A percentile compares a stretch with the other conserved stretches of the same genome.
Evolutionary conservation across 2,329 filamentous ascomycete genomes (phyloP).

Genomic region (Eurotiales sp.): DNA sequence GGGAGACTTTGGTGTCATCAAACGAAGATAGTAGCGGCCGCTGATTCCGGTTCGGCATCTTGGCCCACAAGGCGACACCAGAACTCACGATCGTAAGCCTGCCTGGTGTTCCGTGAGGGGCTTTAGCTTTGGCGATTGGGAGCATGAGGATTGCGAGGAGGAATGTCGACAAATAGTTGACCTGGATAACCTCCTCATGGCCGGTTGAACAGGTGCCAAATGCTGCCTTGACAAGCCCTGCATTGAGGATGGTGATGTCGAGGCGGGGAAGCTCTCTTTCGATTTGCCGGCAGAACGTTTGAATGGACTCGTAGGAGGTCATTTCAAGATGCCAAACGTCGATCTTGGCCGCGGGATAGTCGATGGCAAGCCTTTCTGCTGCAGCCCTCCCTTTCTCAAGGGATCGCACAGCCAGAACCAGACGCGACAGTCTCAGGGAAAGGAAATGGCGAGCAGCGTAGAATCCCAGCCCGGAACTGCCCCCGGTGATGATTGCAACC

Average conservation of each 20-base stretch:
- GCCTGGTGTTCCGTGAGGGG: slow-evolving; percentile 10
- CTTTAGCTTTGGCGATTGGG: slow-evolving; percentile 17
- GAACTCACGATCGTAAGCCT: slow-evolving; percentile 21
- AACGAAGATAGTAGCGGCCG: slow-evolving; percentile 26
- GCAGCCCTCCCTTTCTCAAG: slow-evolving; percentile 41
- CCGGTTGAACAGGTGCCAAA: slow-evolving; percentile 28
- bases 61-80: slow-evolving; percentile 18
- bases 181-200: slow-evolving; percentile 37
- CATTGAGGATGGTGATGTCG: slow-evolving; percentile 36
- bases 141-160: slow-evolving; percentile 21
- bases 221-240: not conserved
- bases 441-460: slow-evolving; percentile 40
- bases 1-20: not conserved
- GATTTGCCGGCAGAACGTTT: slow-evolving; percentile 28
- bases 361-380: slow-evolving; percentile 17
- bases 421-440: slow-evolving; percentile 33
- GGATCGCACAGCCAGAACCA: slow-evolving; percentile 48
- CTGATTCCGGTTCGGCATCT: slow-evolving; percentile 15
- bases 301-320: slow-evolving; percentile 27
- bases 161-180: slow-evolving; percentile 23
- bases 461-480: slow-evolving; percentile 48
- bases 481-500: slow-evolving; percentile 46
- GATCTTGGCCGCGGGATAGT: not conserved
- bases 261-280: slow-evolving; percentile 32
- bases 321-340: slow-evolving; percentile 7